phyloP scores from a whole-genome alignment of 140 eudicot genomes.

The Stevia rebaudiana region DNA sequence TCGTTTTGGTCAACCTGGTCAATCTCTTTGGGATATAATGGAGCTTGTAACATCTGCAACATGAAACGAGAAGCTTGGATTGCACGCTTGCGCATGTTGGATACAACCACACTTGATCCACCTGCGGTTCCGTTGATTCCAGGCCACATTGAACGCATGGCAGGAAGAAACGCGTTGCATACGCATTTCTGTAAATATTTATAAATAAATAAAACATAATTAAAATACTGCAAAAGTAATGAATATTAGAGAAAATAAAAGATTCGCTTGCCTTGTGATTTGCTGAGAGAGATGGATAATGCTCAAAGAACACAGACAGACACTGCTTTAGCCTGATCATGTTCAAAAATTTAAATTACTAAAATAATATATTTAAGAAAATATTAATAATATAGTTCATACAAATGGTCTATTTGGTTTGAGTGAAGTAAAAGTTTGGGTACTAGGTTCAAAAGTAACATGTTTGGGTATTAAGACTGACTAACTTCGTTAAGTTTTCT shows the following conservation, averaged over 20 bases:
- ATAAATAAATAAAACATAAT: neutral
- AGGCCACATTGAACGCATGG: conserved; percentile 87
- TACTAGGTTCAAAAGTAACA: too few relatives aligned
- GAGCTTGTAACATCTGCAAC: conserved; percentile 89
- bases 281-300: conserved; percentile 78
- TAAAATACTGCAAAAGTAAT: neutral
- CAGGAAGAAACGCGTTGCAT: conserved; percentile 73
- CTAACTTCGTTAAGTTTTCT: too few relatives aligned
- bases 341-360: neutral
- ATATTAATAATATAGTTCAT: neutral
- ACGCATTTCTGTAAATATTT: conserved; percentile 57
- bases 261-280: conserved; percentile 72
- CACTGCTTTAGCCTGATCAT: conserved; percentile 80
- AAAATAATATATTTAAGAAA: neutral
- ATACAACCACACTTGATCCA: conserved; percentile 47
- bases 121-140: conserved; percentile 73
- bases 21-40: conserved; percentile 49
- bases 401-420: too few relatives aligned
- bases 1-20: conserved; percentile 32
- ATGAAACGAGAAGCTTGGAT: conserved; percentile 94
- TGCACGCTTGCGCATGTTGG: conserved; percentile 88
- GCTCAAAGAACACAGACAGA: conserved; percentile 91
- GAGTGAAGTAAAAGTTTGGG: too few relatives aligned
- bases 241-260: neutral
- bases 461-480: too few relatives aligned